Evolutionary conservation across 2,329 filamentous ascomycete genomes (phyloP), one percentile per base, ranked within the genome.

Genomic region (Raffaelea arxii): DNA sequence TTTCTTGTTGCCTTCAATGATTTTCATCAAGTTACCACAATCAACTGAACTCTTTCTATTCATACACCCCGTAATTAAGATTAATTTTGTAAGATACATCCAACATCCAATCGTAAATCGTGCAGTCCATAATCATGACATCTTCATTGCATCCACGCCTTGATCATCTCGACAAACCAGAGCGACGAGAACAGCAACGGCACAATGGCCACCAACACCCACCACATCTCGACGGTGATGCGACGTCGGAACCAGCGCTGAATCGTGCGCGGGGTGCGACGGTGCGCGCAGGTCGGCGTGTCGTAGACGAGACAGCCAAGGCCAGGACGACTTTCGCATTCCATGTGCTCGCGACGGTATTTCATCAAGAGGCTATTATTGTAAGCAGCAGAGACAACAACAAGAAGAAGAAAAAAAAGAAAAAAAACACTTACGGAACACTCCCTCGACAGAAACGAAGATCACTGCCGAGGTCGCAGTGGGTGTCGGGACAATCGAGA

Each of bases 401-500:
- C 32, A 22, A 37, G 25, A 30, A 41, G 14, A 19, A 18, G 19
- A 2, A 22, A 24, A 21, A 35, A 36, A 27, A 32, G 24, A n/a
- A 4, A 16, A 10, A 5, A 6, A 25, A 9, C n/a, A 63, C 70
- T 47, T 59, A 80, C 77, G 67, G 68, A 0, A 81, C 72, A 46
- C 72, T 79, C 2, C 77, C 77, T 32, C 76, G 64, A 54, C 77
- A 82, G 61, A 82, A 82, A 24, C 69, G 65, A 41, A 76, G 57
- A 54, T 82, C 78, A 50, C 74, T 80, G 4, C 75, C 69, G 25
- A 82, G 57, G 51, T 80, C 77, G 50, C 77, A 82, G 12, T 68
- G 63, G 46, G 63, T 62, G 51, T 77, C 67, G 4, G 81, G 83
- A 54, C 80, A 83, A 53, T 84, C 76, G 9, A 86, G 71, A 48